Percentiles rank a stretch among this genome's conserved stretches.
phyloP scores from a whole-genome alignment of 768 basidiomycete species.

The Trametes sanguinea region DNA sequence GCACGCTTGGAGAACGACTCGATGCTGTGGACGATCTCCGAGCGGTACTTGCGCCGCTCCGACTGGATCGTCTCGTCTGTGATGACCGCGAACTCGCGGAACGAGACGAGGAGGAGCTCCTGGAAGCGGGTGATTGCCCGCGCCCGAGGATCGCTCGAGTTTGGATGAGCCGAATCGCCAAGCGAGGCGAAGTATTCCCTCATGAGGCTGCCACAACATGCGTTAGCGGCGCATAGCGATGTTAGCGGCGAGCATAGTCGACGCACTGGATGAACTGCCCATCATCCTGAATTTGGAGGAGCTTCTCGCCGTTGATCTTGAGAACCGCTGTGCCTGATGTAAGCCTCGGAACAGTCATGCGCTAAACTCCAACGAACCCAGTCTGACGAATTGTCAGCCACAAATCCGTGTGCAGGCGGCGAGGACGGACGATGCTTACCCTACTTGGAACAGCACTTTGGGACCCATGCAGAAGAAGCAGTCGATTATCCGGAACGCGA shows the following conservation, averaged over 20 bases:
- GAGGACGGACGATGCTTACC: conserved; percentile 52
- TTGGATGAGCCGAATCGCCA: conserved; percentile 91
- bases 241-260: not conserved
- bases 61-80: conserved; percentile 90
- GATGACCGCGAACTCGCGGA: conserved; percentile 96
- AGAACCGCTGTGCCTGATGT: conserved; percentile 67
- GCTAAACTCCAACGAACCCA: conserved; percentile 47
- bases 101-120: conserved; percentile 93
- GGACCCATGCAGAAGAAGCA: conserved; percentile 99
- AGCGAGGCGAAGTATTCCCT: conserved; percentile 92
- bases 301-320: conserved; percentile 93
- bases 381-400: conserved; percentile 36
- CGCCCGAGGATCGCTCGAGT: conserved; percentile 82
- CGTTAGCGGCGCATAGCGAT: not conserved
- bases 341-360: conserved; percentile 24
- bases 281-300: conserved; percentile 94
- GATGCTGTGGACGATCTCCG: conserved; percentile 89
- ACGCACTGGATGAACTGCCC: conserved; percentile 92
- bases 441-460: conserved; percentile 98
- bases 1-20: conserved; percentile 94
- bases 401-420: not conserved
- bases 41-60: conserved; percentile 83
- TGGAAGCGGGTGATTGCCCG: conserved; percentile 97
- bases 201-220: conserved; percentile 67
- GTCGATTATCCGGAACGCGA: conserved; percentile 96